Evolutionary conservation across 2,329 filamentous ascomycete species (phyloP).

Genomic region (Ophiostoma pallidulum): DNA sequence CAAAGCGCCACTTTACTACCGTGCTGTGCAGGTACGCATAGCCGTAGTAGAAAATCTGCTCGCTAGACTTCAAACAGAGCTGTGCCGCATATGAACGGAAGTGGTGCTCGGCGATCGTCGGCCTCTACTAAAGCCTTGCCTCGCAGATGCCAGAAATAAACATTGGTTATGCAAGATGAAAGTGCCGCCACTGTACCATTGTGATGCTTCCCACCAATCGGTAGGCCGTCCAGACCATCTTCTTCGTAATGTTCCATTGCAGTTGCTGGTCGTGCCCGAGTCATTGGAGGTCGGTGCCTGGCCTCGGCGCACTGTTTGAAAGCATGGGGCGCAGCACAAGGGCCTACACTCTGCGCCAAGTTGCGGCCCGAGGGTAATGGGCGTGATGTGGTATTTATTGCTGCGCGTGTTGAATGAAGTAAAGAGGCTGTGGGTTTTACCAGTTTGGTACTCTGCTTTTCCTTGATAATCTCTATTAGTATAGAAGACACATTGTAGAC

Average conservation of each 20-base stretch:
- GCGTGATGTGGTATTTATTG: slow-evolving; percentile 11
- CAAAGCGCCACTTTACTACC: neutral
- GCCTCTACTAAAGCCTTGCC: slow-evolving; percentile 10
- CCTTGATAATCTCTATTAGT: neutral
- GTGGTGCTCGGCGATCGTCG: neutral
- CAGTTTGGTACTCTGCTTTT: neutral
- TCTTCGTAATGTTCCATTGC: slow-evolving; percentile 24
- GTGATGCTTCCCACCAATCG: slow-evolving; percentile 19
- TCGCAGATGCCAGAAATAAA: slow-evolving; percentile 19
- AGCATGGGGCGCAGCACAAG: slow-evolving; percentile 39
- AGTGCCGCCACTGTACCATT: slow-evolving; percentile 31
- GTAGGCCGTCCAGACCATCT: slow-evolving; percentile 17
- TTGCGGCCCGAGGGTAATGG: slow-evolving; percentile 28
- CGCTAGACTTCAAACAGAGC: slow-evolving; percentile 29
- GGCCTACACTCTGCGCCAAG: slow-evolving; percentile 50
- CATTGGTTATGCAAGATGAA: slow-evolving; percentile 12
- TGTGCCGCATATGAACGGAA: slow-evolving; percentile 24
- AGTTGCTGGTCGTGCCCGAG: slow-evolving; percentile 32
- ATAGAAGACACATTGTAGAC: neutral
- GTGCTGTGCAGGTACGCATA: slow-evolving; percentile 18
- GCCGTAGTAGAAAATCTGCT: slow-evolving; percentile 29
- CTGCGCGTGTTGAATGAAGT: slow-evolving; percentile 24
- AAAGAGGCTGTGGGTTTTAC: neutral
- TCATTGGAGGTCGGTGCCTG: slow-evolving; percentile 29
- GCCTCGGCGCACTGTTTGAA: slow-evolving; percentile 38